Percentiles rank a stretch among this genome's conserved stretches.
Conservation (phyloP, 306 rosid genomes). For the Dryas alaskensis region DNA sequence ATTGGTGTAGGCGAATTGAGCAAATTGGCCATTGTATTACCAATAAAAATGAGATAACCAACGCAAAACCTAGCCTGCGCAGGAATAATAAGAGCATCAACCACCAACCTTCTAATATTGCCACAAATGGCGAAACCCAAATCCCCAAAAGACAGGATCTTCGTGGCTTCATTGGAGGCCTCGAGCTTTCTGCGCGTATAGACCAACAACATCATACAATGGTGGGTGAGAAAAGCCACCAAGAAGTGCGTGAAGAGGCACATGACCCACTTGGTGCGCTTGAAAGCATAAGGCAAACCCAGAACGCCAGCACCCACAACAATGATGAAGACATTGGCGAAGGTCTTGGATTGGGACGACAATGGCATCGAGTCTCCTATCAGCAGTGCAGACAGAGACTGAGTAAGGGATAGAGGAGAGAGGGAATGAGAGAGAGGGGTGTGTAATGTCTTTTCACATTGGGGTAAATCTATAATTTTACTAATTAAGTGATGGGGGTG, state of each 20-base stretch:
- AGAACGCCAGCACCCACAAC: constrained; percentile 57
- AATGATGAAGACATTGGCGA: constrained; percentile 59
- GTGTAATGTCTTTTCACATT: no score
- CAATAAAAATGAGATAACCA: constrained; percentile 50
- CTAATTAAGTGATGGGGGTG: no score
- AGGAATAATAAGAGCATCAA: constrained; percentile 41
- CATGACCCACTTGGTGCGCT: constrained; percentile 48
- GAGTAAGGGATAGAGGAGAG: no score
- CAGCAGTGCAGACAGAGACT: constrained; percentile 21
- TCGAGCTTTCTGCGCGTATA: constrained; percentile 54
- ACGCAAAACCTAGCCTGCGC: constrained; percentile 55
- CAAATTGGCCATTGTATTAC: constrained; percentile 43
- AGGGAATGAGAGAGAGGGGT: no score
- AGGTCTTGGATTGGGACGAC: constrained; percentile 48
- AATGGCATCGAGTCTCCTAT: constrained; percentile 24
- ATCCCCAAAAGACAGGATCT: constrained; percentile 51
- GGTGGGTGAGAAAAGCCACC: constrained; percentile 44
- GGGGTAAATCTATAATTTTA: no score
- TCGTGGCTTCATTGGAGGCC: constrained; percentile 22
- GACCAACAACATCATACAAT: constrained; percentile 58
- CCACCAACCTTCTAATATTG: constrained; percentile 31
- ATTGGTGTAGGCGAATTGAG: constrained; percentile 20
- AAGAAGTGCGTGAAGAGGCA: constrained; percentile 39
- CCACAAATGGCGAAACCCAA: constrained; percentile 48
- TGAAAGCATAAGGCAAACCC: constrained; percentile 57